Base-by-base conservation (phyloP, 192 early-diverging fungal genomes). In the Rhizoclosmatium globosum region DNA sequence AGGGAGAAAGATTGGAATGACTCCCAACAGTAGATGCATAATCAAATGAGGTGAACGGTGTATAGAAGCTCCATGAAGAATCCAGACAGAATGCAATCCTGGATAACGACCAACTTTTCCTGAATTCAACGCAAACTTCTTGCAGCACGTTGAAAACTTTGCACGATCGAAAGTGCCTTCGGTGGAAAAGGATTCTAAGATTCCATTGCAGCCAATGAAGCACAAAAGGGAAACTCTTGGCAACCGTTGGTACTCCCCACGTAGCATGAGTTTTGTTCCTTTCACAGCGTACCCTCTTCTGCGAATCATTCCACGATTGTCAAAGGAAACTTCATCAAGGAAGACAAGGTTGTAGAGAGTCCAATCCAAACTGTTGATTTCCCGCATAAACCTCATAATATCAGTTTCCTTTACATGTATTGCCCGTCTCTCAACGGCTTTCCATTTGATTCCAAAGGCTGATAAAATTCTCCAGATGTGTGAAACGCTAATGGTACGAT, bases 251-350 rank as follows among this genome's bases (percentile, higher is more conserved):
- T 68, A 68, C 67, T 47, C 67, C 45, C 67, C 67, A 47, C 72
- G 39, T 3, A 77, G 4, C 9, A 76, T 31, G 3, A 80, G 56
- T 43, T 47, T 64, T 31, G 65, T 41, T 7, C 73, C 79, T 77
- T 77, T 76, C 1, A 76, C 31, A 2, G 61, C 43, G 21, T 80
- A 80, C 3, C 79, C 79, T 7, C 47, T 3, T n/a, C 67, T 45
- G 19, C 79, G 31, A n/a, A 76, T 17, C 56, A 77, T 64, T 3
- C 58, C 79, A 41, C 64, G 58, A 7, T 65, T 80, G 43, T 80
- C 79, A 64, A 77, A 80, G 1, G 72, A 77, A 1, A 80, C 79
- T 78, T 80, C 79, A 61, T 80, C 79, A 31, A 80, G 44, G 48
- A 80, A 80, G 15, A 78, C 45, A 3, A 80, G 21, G 46, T 80